These are phyloP conservation scores for Amanita jacksonii DNA, from an alignment of 768 basidiomycete genomes.

Conservation along the genomic window DNA sequence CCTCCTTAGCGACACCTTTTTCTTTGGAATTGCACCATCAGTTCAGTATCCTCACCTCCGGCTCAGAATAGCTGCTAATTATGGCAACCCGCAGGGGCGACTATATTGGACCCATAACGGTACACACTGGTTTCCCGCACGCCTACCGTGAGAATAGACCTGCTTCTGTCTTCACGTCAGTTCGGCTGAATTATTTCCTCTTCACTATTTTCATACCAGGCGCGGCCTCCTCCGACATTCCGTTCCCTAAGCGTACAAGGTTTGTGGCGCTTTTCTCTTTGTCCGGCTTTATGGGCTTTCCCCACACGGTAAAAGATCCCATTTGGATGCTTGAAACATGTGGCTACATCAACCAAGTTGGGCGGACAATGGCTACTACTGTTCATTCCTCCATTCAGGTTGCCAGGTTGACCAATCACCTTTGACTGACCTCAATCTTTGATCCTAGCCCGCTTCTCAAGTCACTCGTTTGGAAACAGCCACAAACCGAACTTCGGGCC, in stretches of 20 bases:
- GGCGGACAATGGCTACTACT: slow-evolving; percentile 23
- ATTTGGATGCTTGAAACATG: slow-evolving; percentile 12
- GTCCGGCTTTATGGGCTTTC: not conserved
- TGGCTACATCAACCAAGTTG: slow-evolving; percentile 17
- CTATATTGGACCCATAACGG: slow-evolving; percentile 43
- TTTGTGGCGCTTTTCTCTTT: slow-evolving; percentile 11
- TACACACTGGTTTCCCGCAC: slow-evolving; percentile 30
- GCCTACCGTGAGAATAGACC: slow-evolving; percentile 29
- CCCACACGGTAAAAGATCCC: slow-evolving; percentile 6
- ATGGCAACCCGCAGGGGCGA: not conserved
- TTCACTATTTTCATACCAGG: slow-evolving; percentile 27
- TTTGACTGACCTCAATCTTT: slow-evolving; percentile 12
- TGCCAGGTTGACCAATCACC: slow-evolving; percentile 7
- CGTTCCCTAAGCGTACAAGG: slow-evolving; percentile 52
- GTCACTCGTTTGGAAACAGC: slow-evolving; percentile 6
- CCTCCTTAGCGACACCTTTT: slow-evolving; percentile 16
- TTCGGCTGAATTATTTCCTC: slow-evolving; percentile 7
- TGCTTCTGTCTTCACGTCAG: slow-evolving; percentile 20
- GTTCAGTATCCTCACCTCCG: not conserved
- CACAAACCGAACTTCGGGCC: slow-evolving; percentile 5
- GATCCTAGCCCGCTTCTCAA: not conserved
- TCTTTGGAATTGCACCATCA: slow-evolving; percentile 5
- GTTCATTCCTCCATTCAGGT: slow-evolving; percentile 6
- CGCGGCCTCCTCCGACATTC: slow-evolving; percentile 64
- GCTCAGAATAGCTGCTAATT: not conserved